phyloP scores from a whole-genome alignment of 306 rosid species.

The Ammopiptanthus mongolicus region DNA sequence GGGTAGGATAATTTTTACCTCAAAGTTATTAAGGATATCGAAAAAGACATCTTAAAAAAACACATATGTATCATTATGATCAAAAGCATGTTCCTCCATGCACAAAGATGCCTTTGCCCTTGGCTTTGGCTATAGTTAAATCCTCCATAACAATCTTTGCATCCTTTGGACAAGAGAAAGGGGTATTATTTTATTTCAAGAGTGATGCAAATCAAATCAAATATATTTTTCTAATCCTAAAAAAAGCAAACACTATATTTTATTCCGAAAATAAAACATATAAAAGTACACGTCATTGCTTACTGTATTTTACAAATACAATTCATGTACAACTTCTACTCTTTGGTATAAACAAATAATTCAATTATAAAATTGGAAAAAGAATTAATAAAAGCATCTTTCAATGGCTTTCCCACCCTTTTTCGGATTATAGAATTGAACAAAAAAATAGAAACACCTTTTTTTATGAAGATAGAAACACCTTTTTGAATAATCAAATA shows the following conservation, averaged over 20 bases:
- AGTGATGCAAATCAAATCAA: constrained; percentile 32
- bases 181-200: constrained; percentile 30
- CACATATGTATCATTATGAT: too few relatives aligned
- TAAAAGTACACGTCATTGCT: constrained; percentile 26
- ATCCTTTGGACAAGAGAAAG: constrained; percentile 33
- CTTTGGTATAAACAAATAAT: constrained; percentile 18
- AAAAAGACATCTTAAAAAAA: too few relatives aligned
- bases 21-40: too few relatives aligned
- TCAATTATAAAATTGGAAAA: constrained; percentile 19
- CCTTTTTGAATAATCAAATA: not conserved
- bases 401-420: constrained; percentile 29
- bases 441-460: too few relatives aligned
- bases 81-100: constrained; percentile 25
- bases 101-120: constrained; percentile 31
- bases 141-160: constrained; percentile 1
- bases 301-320: constrained; percentile 9
- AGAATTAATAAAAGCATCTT: constrained; percentile 22
- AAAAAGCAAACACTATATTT: constrained; percentile 22
- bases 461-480: not conserved
- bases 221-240: constrained; percentile 5
- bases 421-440: not conserved
- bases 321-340: constrained; percentile 18
- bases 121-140: constrained; percentile 31
- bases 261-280: constrained; percentile 3
- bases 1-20: too few relatives aligned